Percentiles rank a stretch among this genome's conserved stretches.
Conservation (phyloP, 164 flowering plant genomes). For the Magnolia officinalis region DNA sequence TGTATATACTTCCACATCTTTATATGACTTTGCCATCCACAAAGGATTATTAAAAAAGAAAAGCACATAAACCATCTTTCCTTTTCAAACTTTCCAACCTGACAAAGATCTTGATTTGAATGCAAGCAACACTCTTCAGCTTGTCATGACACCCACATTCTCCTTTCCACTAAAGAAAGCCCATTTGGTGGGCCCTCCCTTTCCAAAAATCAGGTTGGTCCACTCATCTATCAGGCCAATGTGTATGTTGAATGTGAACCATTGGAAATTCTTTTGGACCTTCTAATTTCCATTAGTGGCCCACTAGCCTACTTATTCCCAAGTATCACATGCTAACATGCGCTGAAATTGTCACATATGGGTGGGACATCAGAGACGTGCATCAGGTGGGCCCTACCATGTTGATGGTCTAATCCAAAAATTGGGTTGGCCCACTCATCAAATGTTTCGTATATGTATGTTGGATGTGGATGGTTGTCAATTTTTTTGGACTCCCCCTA, state of each 20-base stretch:
- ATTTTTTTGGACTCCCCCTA: not conserved
- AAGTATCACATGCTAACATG: not conserved
- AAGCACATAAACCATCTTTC: not conserved
- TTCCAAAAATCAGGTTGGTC: not conserved
- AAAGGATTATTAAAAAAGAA: not conserved
- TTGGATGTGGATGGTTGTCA: not conserved
- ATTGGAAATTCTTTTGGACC: not conserved
- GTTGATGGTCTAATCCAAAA: not conserved
- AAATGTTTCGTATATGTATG: no score
- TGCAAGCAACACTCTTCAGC: not conserved
- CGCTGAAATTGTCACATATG: not conserved
- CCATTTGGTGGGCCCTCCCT: not conserved
- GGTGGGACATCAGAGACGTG: not conserved
- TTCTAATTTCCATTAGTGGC: not conserved
- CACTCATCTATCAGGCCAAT: not conserved
- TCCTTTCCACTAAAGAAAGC: not conserved
- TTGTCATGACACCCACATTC: not conserved
- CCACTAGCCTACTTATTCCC: not conserved
- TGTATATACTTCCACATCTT: not conserved
- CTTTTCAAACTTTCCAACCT: not conserved
- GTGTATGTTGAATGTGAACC: not conserved
- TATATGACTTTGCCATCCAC: not conserved
- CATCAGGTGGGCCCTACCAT: not conserved
- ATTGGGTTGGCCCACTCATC: no score
- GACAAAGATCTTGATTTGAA: not conserved